These are phyloP conservation scores for Hermanozyma aechmeae DNA, from an alignment of 805 yeast species.

Conservation along the genomic window DNA sequence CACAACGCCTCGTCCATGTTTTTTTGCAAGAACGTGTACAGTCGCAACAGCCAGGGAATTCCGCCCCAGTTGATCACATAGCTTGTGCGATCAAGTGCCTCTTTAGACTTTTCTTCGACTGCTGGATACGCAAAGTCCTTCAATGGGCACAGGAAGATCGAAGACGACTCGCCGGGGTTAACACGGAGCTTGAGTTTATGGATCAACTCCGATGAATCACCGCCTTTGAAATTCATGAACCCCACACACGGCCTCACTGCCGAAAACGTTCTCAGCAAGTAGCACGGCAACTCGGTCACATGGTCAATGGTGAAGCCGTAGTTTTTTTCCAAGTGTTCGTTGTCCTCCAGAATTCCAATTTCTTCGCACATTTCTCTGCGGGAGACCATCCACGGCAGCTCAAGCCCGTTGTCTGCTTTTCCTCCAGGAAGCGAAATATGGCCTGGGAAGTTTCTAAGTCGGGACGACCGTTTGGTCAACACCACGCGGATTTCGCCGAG, in stretches of 20 bases:
- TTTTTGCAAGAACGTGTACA: conserved; percentile 49
- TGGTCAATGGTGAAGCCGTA: conserved; percentile 54
- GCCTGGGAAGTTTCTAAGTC: conserved; percentile 70
- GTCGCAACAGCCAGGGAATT: conserved; percentile 54
- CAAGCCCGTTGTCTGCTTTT: conserved; percentile 63
- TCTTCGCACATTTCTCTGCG: conserved; percentile 84
- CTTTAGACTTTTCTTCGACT: conserved; percentile 17
- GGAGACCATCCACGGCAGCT: conserved; percentile 63
- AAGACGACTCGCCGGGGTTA: conserved; percentile 72
- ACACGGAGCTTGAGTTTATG: conserved; percentile 33
- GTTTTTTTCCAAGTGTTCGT: conserved; percentile 30
- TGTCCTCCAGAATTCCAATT: conserved; percentile 56
- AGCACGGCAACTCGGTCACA: conserved; percentile 62
- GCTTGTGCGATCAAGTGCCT: conserved; percentile 22
- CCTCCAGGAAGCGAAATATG: conserved; percentile 95
- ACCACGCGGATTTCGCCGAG: conserved; percentile 70
- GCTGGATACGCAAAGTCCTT: conserved; percentile 42
- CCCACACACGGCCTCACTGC: conserved; percentile 80
- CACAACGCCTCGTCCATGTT: conserved; percentile 52
- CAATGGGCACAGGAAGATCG: conserved; percentile 63
- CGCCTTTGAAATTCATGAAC: conserved; percentile 36
- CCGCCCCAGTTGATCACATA: conserved; percentile 59
- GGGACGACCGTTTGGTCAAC: conserved; percentile 67
- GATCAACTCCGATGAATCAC: conserved; percentile 4
- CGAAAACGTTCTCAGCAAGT: conserved; percentile 69